phyloP scores from a whole-genome alignment of 75 land plant genomes.

The Pinus taeda region DNA sequence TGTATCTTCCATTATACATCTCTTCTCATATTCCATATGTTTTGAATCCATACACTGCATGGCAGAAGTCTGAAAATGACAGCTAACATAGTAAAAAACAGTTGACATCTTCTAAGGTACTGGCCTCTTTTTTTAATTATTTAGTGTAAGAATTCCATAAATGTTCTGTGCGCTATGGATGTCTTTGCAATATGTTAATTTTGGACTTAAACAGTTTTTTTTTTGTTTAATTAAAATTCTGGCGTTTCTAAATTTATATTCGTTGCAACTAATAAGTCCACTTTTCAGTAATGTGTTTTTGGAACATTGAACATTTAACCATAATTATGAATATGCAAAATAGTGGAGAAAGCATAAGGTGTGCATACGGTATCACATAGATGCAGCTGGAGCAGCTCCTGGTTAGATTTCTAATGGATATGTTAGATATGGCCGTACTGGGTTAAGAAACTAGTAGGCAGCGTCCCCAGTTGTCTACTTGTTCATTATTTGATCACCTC shows the following conservation, averaged over 20 bases:
- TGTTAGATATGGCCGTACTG: too few species aligned
- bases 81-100: background rate
- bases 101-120: constrained; percentile 1
- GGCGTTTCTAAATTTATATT: background rate
- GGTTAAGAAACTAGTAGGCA: too few species aligned
- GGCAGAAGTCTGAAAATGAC: background rate
- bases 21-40: background rate
- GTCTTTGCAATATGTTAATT: background rate
- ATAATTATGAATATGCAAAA: background rate
- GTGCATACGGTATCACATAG: background rate
- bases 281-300: background rate
- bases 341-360: background rate
- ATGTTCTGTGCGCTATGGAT: background rate
- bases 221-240: background rate
- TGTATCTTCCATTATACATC: background rate
- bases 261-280: background rate
- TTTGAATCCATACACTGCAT: background rate
- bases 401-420: too few species aligned
- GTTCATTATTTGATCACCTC: too few species aligned
- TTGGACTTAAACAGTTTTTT: background rate
- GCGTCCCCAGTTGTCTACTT: too few species aligned
- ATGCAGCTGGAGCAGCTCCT: too few species aligned
- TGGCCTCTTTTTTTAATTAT: background rate
- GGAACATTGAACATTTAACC: background rate
- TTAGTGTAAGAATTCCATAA: background rate